Percentiles rank a stretch among this genome's conserved stretches.
Evolutionary conservation across 495 filamentous ascomycete species (phyloP).

Genomic region (Emericellopsis terricola): DNA sequence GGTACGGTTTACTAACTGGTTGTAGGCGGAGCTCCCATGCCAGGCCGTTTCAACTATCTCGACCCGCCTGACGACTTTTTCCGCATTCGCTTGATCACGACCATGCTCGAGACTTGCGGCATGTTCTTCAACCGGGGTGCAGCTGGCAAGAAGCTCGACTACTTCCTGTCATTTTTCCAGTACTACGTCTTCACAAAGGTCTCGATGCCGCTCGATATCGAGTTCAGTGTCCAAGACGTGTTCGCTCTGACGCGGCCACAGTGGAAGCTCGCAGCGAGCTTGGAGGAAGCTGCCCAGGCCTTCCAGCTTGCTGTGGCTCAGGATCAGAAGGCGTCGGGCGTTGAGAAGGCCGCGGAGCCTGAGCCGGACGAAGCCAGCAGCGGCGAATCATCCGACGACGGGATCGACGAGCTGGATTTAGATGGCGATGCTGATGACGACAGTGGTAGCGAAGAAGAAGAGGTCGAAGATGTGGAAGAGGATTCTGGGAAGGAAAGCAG

Average conservation of each 20-base stretch:
- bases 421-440: constrained; percentile 16
- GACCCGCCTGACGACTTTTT: constrained; percentile 94
- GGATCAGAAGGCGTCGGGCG: constrained; percentile 63
- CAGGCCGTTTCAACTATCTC: constrained; percentile 52
- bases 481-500: constrained; percentile 34
- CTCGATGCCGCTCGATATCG: constrained; percentile 84
- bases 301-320: constrained; percentile 79
- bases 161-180: constrained; percentile 94
- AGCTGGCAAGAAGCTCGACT: constrained; percentile 93
- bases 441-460: constrained; percentile 21
- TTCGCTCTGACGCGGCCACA: constrained; percentile 69
- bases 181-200: constrained; percentile 96
- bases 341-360: constrained; percentile 43
- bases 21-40: constrained; percentile 56
- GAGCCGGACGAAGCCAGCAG: constrained; percentile 56
- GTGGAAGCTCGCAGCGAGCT: constrained; percentile 67
- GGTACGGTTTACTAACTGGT: constrained; percentile 15
- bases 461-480: constrained; percentile 27
- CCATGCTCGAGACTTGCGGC: constrained; percentile 84
- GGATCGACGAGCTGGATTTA: constrained; percentile 31
- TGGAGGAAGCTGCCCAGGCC: constrained; percentile 67
- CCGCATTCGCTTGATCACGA: constrained; percentile 75
- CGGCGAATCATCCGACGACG: constrained; percentile 45
- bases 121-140: constrained; percentile 89
- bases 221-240: constrained; percentile 91